Percentiles rank a stretch among this genome's conserved stretches.
These are phyloP conservation scores for Ophiostoma pallidulum DNA, from an alignment of 2,329 filamentous ascomycete genomes.

Conservation along the genomic window DNA sequence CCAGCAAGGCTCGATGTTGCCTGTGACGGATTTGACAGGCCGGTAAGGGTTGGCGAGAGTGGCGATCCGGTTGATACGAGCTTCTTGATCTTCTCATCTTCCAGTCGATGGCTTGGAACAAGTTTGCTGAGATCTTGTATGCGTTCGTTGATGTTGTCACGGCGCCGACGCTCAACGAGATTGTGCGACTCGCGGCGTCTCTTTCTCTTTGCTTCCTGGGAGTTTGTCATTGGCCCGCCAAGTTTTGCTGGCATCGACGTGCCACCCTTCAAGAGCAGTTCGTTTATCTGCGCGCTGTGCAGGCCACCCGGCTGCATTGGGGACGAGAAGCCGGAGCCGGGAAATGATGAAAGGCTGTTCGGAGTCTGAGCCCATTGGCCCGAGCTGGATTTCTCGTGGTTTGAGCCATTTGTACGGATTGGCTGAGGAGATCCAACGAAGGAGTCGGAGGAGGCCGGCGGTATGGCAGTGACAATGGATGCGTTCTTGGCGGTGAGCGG, in stretches of 20 bases:
- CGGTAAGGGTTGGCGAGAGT: constrained; percentile 70
- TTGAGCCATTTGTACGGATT: constrained; percentile 57
- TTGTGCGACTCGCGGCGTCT: constrained; percentile 92
- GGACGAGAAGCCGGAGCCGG: constrained; percentile 82
- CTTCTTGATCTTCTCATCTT: constrained; percentile 95
- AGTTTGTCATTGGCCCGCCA: constrained; percentile 45
- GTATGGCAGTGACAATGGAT: constrained; percentile 60
- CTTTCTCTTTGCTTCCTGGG: constrained; percentile 89
- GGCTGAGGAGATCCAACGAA: constrained; percentile 61
- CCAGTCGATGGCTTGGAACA: constrained; percentile 82
- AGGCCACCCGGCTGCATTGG: constrained; percentile 56
- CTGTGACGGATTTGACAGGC: constrained; percentile 57
- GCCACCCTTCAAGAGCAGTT: constrained; percentile 79
- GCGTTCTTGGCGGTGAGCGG: constrained; percentile 78
- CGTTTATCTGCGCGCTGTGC: constrained; percentile 69
- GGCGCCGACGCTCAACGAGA: constrained; percentile 82
- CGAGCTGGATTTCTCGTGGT: constrained; percentile 75
- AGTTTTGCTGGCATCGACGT: constrained; percentile 88
- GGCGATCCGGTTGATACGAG: constrained; percentile 88
- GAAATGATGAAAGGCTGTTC: constrained; percentile 73
- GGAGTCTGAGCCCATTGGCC: constrained; percentile 85
- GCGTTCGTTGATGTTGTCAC: constrained; percentile 97
- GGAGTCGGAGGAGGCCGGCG: constrained; percentile 58
- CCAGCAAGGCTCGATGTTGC: constrained; percentile 84
- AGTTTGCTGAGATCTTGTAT: constrained; percentile 94